Base-by-base conservation (phyloP, 305 asterid genomes). In the Fraxinus paxiana region DNA sequence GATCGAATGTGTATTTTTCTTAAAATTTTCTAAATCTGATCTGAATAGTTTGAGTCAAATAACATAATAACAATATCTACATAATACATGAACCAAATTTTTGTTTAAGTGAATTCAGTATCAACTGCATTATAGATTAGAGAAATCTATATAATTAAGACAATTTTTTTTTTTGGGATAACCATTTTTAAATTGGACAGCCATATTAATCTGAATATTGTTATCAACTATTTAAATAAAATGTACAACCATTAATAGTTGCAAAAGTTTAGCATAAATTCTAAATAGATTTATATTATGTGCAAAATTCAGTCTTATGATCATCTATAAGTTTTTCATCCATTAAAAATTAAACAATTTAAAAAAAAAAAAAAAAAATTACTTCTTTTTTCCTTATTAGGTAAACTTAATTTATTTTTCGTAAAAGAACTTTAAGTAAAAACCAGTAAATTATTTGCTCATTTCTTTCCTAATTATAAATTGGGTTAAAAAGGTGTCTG, bases 381-480 rank as follows among this genome's bases (percentile, higher is more conserved):
- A 13, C 61, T 15, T 15, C 7, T 10, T n/a, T 15, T 54, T 17
- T 54, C 9, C 65, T 54, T n/a, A 18, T 54, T 5, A 54, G 26
- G 22, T n/a, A 54, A 54, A 17, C 1, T 56, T 18, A 54, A 54
- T 56, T 56, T 17, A 17, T 18, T 17, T 18, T 18, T 56, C 12
- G 69, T 59, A 20, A 59, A 59, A 59, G 5, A 20, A 18, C 13
- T 6, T 59, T 17, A 59, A 6, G 24, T 20, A 63, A 63, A 63
- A 24, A 61, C 33, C 71, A 22, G 71, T 2, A 61, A 80, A 35
- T 77, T 13, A 77, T 63, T 73, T 22, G 54, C 34, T 63, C 76
- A 79, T 71, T 51, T 15, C 70, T 46, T 82, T 77, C 18, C 83
- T 76, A 69, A 59, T 77, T 83, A 59, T 41, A 67, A 77, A 6